Evolutionary conservation across 2,329 filamentous ascomycete genomes (phyloP), one percentile per base, ranked within the genome.

Genomic region (Diaporthe helianthi): DNA sequence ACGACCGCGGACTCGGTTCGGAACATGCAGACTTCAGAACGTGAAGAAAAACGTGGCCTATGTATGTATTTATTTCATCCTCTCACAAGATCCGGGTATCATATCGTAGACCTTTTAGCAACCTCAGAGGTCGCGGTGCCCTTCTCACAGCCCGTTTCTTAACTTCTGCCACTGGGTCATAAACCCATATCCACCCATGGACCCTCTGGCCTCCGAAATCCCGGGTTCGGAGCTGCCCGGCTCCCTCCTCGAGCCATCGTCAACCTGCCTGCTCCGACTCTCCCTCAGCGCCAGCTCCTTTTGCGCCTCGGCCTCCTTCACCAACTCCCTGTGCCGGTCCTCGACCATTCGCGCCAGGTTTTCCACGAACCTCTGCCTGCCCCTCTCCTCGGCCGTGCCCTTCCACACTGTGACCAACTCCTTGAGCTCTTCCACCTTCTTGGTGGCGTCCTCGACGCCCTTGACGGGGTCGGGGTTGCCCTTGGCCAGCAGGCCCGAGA

Each of bases 321-420:
- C 75, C 68, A 89, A 75, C 69, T 87, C 85, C 73, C 81, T 81
- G 72, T 86, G 86, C 69, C 83, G 84, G 73, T 98, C 95, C 76
- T 98, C 94, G 1, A 97, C 93, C 80, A 93, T 86, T 82, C 90
- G 93, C 41, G 90, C 89, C 74, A 99, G 79, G 64, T 87, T 86
- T 73, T 98, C 95, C 22, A 99, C 90, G 77, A 98, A 94, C 75
- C 89, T 92, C 12, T 82, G 82, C 65, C 96, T 85, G 7, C 93
- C 93, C 80, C 93, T 97, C 79, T 98, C 96, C 81, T 99, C 96
- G 0, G 93, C 92, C 2, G 96, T 98, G n/a, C 94, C 94, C 78
- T 92, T 95, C 94, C 96, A 99, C 26, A 99, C 90, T n/a, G 82
- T 82, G 4, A 89, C 89, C 72, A 98, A 81, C 72, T 90, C 87